Evolutionary conservation across 768 basidiomycete species (phyloP), one percentile per base, ranked within the genome.

Genomic region (Hysterangium stoloniferum): DNA sequence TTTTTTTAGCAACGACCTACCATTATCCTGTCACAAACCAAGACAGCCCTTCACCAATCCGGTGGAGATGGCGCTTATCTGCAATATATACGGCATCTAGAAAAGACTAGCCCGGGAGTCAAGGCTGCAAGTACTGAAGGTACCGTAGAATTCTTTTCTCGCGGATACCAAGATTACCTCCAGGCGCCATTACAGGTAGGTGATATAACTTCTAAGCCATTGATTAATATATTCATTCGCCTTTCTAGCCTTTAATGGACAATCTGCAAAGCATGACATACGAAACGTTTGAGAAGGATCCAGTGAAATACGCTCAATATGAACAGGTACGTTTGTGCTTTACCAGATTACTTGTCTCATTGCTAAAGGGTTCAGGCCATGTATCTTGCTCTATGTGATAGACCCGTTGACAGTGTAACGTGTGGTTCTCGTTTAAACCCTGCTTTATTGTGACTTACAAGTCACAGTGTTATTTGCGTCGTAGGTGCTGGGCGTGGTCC

Each of bases 261-360:
- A 94, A 99, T 67, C 68, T 99, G 49, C 90, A 89, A 61, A 94
- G 91, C 58, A 78, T 85, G 56, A 97, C 93, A 9, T 99, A 99
- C 66, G 92, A 98, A 62, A 92, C 90, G 2, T 99, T 99, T 61
- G 96, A 99, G 62, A 81, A 92, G 63, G 96, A 98, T 69, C 95
- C 96, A 3, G 83, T 98, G 54, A 99, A 99, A 66, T 99, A 99
- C 63, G 67, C 76, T 50, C 84, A 90, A 59, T 99, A 99, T 63
- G 96, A 99, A 70, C 88, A 95, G 75, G 89, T 84, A 27, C 29
- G 57, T 48, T n/a, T 13, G 13, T 19, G 25, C 8, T 13, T 28
- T 46, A 28, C 29, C 9, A 11, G 31, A 47, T 19, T 6, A 20
- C 29, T 19, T 6, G 22, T 9, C 28, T 13, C 11, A 12, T 44